phyloP scores from a whole-genome alignment of 441 rosid genomes.

The Corymbia calophylla region DNA sequence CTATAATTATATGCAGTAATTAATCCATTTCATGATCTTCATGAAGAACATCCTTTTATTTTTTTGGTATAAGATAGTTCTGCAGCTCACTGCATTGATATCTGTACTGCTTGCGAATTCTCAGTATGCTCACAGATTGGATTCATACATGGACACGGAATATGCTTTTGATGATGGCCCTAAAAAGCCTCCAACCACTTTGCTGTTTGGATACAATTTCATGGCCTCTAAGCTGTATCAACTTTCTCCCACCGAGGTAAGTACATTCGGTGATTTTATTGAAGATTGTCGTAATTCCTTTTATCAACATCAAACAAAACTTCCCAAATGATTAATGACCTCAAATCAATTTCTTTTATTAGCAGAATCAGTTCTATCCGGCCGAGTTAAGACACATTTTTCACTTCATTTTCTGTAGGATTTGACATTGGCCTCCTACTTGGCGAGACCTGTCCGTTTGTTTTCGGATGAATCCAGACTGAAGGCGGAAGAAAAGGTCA shows the following conservation, averaged over 20 bases:
- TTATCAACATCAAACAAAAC: not conserved
- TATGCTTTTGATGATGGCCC: constrained; percentile 8
- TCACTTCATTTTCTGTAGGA: constrained; percentile 2
- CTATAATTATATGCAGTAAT: not conserved
- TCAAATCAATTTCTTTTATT: not conserved
- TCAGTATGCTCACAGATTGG: not conserved
- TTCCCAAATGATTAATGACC: not conserved
- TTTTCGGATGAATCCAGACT: not conserved
- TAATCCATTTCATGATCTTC: not conserved
- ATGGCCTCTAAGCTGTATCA: constrained; percentile 19
- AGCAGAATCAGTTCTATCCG: not conserved
- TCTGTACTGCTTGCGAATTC: not conserved
- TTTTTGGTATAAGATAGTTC: not conserved
- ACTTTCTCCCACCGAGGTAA: constrained; percentile 33
- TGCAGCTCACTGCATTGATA: not conserved
- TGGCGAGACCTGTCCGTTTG: constrained; percentile 11
- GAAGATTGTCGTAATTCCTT: not conserved
- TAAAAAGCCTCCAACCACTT: not conserved
- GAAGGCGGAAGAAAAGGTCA: not conserved
- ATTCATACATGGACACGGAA: constrained; percentile 10
- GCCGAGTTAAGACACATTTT: not conserved
- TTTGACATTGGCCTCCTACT: constrained; percentile 9
- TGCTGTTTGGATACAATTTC: constrained; percentile 5
- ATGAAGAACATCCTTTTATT: not conserved
- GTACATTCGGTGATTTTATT: not conserved